A percentile compares a stretch with the other conserved stretches of the same genome.
Evolutionary conservation across 2,329 filamentous ascomycete genomes (phyloP).

Genomic region (Ascochyta lentis): DNA sequence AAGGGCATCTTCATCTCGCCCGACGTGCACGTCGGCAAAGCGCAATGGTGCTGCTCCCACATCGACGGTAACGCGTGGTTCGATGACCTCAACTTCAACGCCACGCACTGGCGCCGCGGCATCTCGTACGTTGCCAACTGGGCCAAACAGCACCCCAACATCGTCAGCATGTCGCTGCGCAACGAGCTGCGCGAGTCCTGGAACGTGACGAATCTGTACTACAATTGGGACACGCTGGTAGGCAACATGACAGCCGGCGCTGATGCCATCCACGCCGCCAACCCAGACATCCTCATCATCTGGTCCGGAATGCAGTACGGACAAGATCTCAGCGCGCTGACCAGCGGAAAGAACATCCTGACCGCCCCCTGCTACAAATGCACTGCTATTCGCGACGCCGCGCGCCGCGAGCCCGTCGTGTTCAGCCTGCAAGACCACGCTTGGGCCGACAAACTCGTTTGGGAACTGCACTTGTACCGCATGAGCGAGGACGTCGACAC

Average conservation of each 20-base stretch:
- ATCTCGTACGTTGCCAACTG: conserved; percentile 61
- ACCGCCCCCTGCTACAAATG: conserved; percentile 51
- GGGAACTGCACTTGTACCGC: conserved; percentile 66
- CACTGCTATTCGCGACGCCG: conserved; percentile 51
- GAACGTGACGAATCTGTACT: conserved; percentile 36
- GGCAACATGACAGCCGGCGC: conserved; percentile 58
- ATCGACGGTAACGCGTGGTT: conserved; percentile 67
- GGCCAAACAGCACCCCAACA: conserved; percentile 56
- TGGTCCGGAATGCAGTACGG: conserved; percentile 62
- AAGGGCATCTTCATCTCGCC: conserved; percentile 42
- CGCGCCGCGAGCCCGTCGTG: conserved; percentile 52
- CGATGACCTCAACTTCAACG: conserved; percentile 61
- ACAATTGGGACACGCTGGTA: conserved; percentile 42
- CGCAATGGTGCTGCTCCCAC: conserved; percentile 45
- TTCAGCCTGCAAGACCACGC: conserved; percentile 56
- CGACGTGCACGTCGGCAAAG: conserved; percentile 42
- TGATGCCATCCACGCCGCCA: conserved; percentile 57
- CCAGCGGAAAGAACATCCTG: conserved; percentile 47
- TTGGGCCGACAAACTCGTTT: conserved; percentile 64
- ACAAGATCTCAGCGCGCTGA: conserved; percentile 58
- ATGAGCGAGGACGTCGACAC: conserved; percentile 50
- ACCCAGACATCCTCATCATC: conserved; percentile 61
- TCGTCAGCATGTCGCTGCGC: conserved; percentile 63
- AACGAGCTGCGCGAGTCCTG: conserved; percentile 60
- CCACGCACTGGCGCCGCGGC: conserved; percentile 61